phyloP scores from a whole-genome alignment of 2,329 filamentous ascomycete genomes.

The Fusarium mangiferae region DNA sequence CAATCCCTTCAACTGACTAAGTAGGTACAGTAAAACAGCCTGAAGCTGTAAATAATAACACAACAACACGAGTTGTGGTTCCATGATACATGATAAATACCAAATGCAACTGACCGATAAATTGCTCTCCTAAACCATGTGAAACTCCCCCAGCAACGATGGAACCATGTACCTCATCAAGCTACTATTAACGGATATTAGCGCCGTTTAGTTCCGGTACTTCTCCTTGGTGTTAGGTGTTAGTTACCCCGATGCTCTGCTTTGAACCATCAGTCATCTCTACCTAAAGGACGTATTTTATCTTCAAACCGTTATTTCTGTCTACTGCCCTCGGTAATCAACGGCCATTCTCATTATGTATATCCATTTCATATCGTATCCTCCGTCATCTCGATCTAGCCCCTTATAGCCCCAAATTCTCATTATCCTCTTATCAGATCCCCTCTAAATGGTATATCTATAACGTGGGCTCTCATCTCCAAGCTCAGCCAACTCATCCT shows the following conservation, averaged over 20 bases:
- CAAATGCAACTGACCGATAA: not conserved
- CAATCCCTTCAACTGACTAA: not conserved
- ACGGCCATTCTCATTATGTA: not conserved
- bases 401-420: not conserved
- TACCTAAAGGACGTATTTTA: not conserved
- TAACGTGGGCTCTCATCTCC: constrained; percentile 64
- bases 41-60: not conserved
- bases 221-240: not conserved
- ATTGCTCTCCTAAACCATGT: not conserved
- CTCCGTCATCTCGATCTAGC: not conserved
- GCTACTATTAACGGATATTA: not conserved
- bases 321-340: not conserved
- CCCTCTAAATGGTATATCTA: constrained; percentile 54
- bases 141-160: not conserved
- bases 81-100: not conserved
- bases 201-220: not conserved
- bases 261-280: not conserved
- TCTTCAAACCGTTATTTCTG: not conserved
- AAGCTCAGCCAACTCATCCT: constrained; percentile 61
- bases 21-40: not conserved
- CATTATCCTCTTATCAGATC: not conserved
- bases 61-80: not conserved
- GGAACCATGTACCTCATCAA: not conserved
- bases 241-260: not conserved
- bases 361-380: not conserved